Conservation (phyloP, 495 filamentous ascomycete genomes). For the Penicillium atrosanguineum region DNA sequence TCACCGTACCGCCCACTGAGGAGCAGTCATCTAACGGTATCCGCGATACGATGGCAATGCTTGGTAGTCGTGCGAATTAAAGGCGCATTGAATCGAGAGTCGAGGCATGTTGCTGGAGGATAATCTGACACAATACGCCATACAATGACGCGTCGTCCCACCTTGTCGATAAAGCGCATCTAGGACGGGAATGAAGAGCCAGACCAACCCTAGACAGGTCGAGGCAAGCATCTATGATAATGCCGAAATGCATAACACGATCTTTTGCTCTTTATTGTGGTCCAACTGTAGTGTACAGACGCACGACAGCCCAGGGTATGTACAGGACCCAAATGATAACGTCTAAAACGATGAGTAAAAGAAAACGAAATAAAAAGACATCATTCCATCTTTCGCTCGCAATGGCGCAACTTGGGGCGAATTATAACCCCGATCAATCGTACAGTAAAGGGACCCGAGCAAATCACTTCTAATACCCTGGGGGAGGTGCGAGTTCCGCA, state of each 20-base stretch:
- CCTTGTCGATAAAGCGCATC: not conserved
- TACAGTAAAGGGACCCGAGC: conserved; percentile 47
- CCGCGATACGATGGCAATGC: conserved; percentile 34
- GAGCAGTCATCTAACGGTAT: conserved; percentile 24
- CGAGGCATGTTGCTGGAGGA: not conserved
- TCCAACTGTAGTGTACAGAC: conserved; percentile 47
- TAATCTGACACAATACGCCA: not conserved
- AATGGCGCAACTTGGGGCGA: conserved; percentile 45
- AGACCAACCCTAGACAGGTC: conserved; percentile 3
- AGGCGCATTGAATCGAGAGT: not conserved
- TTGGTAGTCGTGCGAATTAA: conserved; percentile 28
- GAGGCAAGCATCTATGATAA: conserved; percentile 15
- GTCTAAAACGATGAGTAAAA: conserved; percentile 40
- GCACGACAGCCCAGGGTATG: conserved; percentile 49
- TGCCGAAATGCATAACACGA: conserved; percentile 40
- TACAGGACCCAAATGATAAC: conserved; percentile 48
- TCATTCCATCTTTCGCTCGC: conserved; percentile 47
- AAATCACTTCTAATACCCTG: conserved; percentile 39
- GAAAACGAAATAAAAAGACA: conserved; percentile 35
- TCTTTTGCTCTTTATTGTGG: conserved; percentile 47
- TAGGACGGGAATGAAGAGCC: conserved; percentile 2
- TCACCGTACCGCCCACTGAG: conserved; percentile 27
- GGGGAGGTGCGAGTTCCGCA: conserved; percentile 36
- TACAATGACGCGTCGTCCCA: conserved; percentile 8
- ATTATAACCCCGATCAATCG: conserved; percentile 49